Percentiles rank a stretch among this genome's conserved stretches.
phyloP scores from a whole-genome alignment of 1,284 basidiomycete genomes.

The Polyporus tsugae region DNA sequence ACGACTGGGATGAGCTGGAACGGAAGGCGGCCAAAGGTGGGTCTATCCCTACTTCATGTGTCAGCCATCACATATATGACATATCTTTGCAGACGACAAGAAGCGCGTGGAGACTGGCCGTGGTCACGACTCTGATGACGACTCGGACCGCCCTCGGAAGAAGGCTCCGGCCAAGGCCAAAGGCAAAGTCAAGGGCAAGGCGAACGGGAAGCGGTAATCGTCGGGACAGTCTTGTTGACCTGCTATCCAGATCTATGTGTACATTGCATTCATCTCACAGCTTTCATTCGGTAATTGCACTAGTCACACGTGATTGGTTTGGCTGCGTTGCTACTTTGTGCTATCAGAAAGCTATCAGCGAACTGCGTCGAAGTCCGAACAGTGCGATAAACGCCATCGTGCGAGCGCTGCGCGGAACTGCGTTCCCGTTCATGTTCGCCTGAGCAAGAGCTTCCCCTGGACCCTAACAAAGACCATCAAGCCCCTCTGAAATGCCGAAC shows the following conservation, averaged over 20 bases:
- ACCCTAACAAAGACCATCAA: conserved; percentile 8
- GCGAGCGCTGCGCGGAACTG: conserved; percentile 16
- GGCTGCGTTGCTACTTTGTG: neutral
- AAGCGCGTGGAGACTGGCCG: conserved; percentile 63
- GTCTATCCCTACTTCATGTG: conserved; percentile 29
- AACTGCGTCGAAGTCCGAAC: neutral
- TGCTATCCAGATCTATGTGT: conserved; percentile 16
- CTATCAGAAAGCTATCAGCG: neutral
- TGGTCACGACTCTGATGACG: conserved; percentile 64
- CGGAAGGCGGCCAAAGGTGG: conserved; percentile 87
- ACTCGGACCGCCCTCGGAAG: conserved; percentile 75
- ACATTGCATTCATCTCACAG: conserved; percentile 14
- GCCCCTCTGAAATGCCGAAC: neutral
- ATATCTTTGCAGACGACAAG: conserved; percentile 62
- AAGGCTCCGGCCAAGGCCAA: conserved; percentile 55
- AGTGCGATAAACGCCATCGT: conserved; percentile 1
- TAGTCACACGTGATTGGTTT: neutral
- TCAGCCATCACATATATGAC: neutral
- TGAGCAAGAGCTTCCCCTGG: neutral
- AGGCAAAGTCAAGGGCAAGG: conserved; percentile 48
- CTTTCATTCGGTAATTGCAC: conserved; percentile 10
- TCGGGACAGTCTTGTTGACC: conserved; percentile 6
- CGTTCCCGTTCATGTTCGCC: conserved; percentile 7
- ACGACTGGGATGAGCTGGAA: conserved; percentile 97
- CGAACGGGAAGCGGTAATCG: conserved; percentile 41